A percentile compares a stretch with the other conserved stretches of the same genome.
phyloP scores from a whole-genome alignment of 2,329 filamentous ascomycete species.

The Cercospora sojina region DNA sequence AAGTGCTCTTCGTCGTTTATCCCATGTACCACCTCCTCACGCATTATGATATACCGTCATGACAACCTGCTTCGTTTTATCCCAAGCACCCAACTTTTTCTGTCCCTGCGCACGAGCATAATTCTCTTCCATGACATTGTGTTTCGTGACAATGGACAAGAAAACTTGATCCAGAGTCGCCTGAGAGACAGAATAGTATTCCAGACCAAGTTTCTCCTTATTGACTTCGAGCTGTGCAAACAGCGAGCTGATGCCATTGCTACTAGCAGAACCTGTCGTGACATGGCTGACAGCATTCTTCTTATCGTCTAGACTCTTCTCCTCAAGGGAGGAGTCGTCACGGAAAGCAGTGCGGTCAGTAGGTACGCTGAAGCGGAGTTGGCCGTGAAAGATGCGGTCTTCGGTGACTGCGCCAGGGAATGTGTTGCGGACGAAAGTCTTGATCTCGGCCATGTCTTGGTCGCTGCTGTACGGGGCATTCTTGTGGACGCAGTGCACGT shows the following conservation, averaged over 20 bases:
- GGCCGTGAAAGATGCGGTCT: slow-evolving; percentile 75
- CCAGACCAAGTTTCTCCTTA: slow-evolving; percentile 67
- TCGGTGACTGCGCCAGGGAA: slow-evolving; percentile 69
- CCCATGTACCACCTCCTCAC: neutral
- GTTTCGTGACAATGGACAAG: slow-evolving; percentile 75
- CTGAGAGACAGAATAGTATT: slow-evolving; percentile 83
- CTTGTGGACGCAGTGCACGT: slow-evolving; percentile 76
- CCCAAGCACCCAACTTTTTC: slow-evolving; percentile 19
- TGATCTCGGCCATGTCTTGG: slow-evolving; percentile 66
- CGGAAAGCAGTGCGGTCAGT: slow-evolving; percentile 35
- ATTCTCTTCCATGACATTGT: slow-evolving; percentile 73
- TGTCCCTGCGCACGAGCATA: slow-evolving; percentile 29
- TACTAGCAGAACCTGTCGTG: neutral
- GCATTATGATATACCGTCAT: slow-evolving; percentile 28
- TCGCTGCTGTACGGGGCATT: slow-evolving; percentile 70
- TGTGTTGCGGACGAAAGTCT: slow-evolving; percentile 61
- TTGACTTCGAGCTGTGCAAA: slow-evolving; percentile 72
- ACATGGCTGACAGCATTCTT: slow-evolving; percentile 13
- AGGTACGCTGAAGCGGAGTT: slow-evolving; percentile 79
- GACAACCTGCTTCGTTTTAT: slow-evolving; percentile 17
- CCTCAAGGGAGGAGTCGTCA: slow-evolving; percentile 21
- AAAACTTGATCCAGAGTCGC: slow-evolving; percentile 92
- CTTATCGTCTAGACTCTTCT: slow-evolving; percentile 16
- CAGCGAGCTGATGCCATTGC: slow-evolving; percentile 61
- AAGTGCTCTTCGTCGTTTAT: neutral